Conservation (phyloP, 352 stramenopile genomes). For the Aphanomyces euteiches region DNA sequence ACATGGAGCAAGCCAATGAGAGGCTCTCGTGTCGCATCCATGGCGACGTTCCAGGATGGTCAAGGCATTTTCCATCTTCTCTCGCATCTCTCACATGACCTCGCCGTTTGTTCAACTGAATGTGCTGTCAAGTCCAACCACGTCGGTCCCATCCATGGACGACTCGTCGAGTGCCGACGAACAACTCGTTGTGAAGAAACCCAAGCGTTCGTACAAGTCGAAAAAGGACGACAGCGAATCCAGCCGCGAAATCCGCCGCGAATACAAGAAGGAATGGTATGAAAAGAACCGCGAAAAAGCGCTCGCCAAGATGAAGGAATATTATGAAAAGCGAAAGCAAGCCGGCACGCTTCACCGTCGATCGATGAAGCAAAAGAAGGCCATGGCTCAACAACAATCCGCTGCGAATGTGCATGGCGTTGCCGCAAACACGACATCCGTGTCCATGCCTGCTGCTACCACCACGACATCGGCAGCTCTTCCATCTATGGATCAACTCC, state of each 20-base stretch:
- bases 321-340: constrained; percentile 29
- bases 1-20: background rate
- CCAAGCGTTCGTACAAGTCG: background rate
- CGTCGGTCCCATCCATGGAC: constrained; percentile 15
- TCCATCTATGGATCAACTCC: constrained; percentile 9
- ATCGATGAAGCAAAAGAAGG: constrained; percentile 20
- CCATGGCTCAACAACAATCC: background rate
- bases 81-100: background rate
- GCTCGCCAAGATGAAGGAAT: constrained; percentile 30
- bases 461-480: background rate
- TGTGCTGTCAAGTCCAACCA: background rate
- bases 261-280: constrained; percentile 31
- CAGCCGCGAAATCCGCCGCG: constrained; percentile 23
- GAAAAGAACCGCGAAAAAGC: constrained; percentile 30
- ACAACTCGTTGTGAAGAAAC: background rate
- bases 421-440: background rate
- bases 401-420: background rate
- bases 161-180: constrained; percentile 23
- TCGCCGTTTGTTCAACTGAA: background rate
- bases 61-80: constrained; percentile 12
- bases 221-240: constrained; percentile 17
- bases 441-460: background rate
- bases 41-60: background rate
- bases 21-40: background rate
- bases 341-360: constrained; percentile 28